A percentile compares a stretch with the other conserved stretches of the same genome.
Evolutionary conservation across 2,329 filamentous ascomycete species (phyloP).

Genomic region (Curvularia sp.): DNA sequence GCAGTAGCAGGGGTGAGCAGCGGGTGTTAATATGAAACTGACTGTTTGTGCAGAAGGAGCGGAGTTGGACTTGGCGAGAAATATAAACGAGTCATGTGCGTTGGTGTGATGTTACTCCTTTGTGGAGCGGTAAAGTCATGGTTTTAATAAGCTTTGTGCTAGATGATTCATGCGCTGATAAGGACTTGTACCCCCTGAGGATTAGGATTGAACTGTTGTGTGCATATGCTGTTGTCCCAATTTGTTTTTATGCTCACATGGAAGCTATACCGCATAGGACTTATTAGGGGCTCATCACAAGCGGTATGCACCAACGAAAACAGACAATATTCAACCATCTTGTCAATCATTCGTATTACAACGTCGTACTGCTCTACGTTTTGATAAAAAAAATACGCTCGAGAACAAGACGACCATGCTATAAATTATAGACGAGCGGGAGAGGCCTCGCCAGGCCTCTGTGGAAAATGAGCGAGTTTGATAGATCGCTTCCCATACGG

Average conservation of each 20-base stretch:
- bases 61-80: too few relatives aligned
- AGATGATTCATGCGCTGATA: too few relatives aligned
- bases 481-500: constrained; percentile 11
- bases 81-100: too few relatives aligned
- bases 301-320: neutral
- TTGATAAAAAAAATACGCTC: neutral
- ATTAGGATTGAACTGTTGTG: too few relatives aligned
- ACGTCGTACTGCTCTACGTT: neutral
- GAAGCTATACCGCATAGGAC: neutral
- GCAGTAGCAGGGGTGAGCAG: too few relatives aligned
- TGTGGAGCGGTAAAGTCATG: too few relatives aligned
- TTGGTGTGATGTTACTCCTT: too few relatives aligned
- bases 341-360: neutral
- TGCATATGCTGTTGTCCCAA: neutral
- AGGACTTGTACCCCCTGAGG: too few relatives aligned
- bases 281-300: neutral
- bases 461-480: constrained; percentile 20
- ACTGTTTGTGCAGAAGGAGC: too few relatives aligned
- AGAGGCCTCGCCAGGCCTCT: constrained; percentile 1
- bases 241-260: neutral
- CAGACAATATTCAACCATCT: neutral
- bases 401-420: neutral
- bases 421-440: neutral
- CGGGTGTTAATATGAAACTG: too few relatives aligned
- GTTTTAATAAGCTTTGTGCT: too few relatives aligned